Evolutionary conservation across 2,329 filamentous ascomycete genomes (phyloP), one percentile per base, ranked within the genome.

Genomic region (Epichloe coenophiala): DNA sequence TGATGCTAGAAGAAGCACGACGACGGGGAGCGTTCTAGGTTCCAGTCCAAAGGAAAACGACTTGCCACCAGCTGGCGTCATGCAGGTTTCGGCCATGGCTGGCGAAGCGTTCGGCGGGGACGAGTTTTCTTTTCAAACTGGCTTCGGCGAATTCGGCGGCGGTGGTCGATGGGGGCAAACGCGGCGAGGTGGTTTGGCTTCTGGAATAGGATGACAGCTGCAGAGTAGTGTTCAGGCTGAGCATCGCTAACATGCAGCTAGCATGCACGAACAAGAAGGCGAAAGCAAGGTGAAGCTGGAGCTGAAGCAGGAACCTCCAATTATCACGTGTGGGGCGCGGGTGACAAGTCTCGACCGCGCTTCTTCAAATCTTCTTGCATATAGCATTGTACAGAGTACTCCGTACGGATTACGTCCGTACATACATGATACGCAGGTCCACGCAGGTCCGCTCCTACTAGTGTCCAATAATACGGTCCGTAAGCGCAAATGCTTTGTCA

Each of bases 41-140:
- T 58, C 56, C 47, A 68, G 53, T 19, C 65, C 65, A 45, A 64
- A 63, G 4, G 54, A 60, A 52, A 56, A 60, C 23, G 57, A 53
- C 49, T 53, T 51, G 35, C 51, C 56, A 52, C 61, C 60, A 27
- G 60, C 53, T 9, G 62, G 59, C 45, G 60, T 58, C 48, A 52
- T 55, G 53, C 61, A 65, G 46, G 58, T 61, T 56, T 61, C 58
- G 42, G 59, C 54, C 61, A 63, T 61, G 44, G 19, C 39, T 40
- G 23, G 21, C 15, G 36, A 15, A 45, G 35, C 35, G 33, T 19
- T 49, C 23, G 31, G 27, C 15, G 35, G 13, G 11, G 27, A 43
- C 17, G 23, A 31, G 27, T 31, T 31, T 31, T 31, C 27, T 19
- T 39, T 13, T 15, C 19, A 15, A 47, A 15, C 17, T 27, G 31